These are phyloP conservation scores for Lachnellula hyalina DNA, from an alignment of 2,329 filamentous ascomycete species.

Conservation along the genomic window DNA sequence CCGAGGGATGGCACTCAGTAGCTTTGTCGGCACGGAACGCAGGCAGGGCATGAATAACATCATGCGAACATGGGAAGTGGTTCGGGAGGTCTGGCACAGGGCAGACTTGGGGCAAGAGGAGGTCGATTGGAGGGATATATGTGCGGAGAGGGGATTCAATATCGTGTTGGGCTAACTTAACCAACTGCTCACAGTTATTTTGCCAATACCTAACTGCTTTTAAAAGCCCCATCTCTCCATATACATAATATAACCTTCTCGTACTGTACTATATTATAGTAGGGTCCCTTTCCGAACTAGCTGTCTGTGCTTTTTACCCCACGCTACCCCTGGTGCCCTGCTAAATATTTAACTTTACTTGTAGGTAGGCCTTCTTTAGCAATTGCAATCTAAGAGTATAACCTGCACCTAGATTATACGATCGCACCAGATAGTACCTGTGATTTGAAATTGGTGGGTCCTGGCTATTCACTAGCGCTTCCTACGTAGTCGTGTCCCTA, in stretches of 20 bases:
- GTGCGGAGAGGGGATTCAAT: slow-evolving; percentile 51
- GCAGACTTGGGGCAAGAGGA: slow-evolving; percentile 34
- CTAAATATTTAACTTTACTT: neutral
- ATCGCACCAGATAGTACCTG: no score
- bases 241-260: neutral
- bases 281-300: neutral
- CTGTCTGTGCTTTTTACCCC: no score
- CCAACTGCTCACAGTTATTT: no score
- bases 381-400: no score
- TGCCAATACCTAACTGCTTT: no score
- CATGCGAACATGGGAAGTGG: slow-evolving; percentile 53
- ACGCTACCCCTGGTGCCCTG: neutral
- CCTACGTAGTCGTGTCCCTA: no score
- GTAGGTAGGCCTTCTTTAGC: neutral
- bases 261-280: neutral
- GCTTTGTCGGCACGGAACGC: slow-evolving; percentile 49
- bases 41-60: slow-evolving; percentile 64
- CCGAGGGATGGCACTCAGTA: slow-evolving; percentile 43
- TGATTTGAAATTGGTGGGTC: no score
- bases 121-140: slow-evolving; percentile 47
- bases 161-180: slow-evolving; percentile 50
- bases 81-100: slow-evolving; percentile 56
- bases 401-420: no score
- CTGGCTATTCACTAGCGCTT: no score
- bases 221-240: neutral